phyloP scores from a whole-genome alignment of 176 grass and related monocot genomes.

The Phoenix roebelenii region DNA sequence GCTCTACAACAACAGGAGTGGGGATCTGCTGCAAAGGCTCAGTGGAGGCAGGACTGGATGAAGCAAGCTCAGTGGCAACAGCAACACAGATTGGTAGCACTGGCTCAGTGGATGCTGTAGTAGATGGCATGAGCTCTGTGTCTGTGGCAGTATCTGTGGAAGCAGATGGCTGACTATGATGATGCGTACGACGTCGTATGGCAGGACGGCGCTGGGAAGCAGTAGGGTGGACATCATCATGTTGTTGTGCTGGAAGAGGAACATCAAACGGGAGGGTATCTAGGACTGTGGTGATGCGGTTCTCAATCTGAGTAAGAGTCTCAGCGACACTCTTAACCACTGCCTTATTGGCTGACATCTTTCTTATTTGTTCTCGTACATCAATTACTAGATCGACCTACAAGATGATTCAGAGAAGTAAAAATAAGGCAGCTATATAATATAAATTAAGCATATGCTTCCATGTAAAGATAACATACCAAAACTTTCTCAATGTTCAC shows the following conservation, averaged over 20 bases:
- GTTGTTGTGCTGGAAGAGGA: neutral
- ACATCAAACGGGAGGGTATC: slow-evolving; percentile 1
- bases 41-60: too few species aligned
- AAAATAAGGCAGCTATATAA: neutral
- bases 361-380: slow-evolving; percentile 32
- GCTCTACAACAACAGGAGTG: too few species aligned
- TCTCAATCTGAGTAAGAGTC: slow-evolving; percentile 30
- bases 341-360: slow-evolving; percentile 25
- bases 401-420: slow-evolving; percentile 11
- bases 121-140: neutral
- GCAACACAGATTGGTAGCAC: too few species aligned
- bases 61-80: too few species aligned
- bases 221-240: neutral
- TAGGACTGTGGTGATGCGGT: slow-evolving; percentile 30
- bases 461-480: slow-evolving; percentile 24
- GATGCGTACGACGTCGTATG: neutral
- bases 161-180: neutral
- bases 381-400: slow-evolving; percentile 36
- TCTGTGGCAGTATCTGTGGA: neutral
- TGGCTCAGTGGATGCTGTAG: too few species aligned
- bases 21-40: too few species aligned
- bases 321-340: slow-evolving; percentile 13
- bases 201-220: neutral
- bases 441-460: neutral
- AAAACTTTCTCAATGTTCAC: slow-evolving; percentile 22